A percentile compares a stretch with the other conserved stretches of the same genome.
phyloP scores from a whole-genome alignment of 768 basidiomycete species.

The Amanita subjunquillea region DNA sequence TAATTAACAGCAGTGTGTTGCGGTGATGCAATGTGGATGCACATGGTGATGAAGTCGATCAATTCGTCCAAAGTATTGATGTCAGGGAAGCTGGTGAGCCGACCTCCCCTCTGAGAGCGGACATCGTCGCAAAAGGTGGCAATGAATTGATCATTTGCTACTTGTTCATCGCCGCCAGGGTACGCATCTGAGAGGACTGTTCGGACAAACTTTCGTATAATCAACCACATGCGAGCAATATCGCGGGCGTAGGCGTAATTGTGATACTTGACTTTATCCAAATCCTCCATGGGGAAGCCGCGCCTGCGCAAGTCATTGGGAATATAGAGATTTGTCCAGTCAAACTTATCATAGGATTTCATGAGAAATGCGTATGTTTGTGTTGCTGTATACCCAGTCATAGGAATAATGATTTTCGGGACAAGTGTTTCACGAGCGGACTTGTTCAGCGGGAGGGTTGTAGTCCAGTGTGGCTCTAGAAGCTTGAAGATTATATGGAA shows the following conservation, averaged over 20 bases:
- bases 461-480: slow-evolving; percentile 19
- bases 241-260: slow-evolving; percentile 20
- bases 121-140: slow-evolving; percentile 12
- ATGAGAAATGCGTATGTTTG: neutral
- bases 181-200: slow-evolving; percentile 12
- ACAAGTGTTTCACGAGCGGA: slow-evolving; percentile 13
- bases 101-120: slow-evolving; percentile 10
- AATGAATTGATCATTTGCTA: slow-evolving; percentile 10
- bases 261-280: slow-evolving; percentile 17
- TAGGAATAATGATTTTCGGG: neutral
- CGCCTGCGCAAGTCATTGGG: slow-evolving; percentile 17
- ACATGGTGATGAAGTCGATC: slow-evolving; percentile 20
- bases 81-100: slow-evolving; percentile 16
- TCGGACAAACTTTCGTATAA: slow-evolving; percentile 15
- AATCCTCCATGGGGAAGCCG: slow-evolving; percentile 18
- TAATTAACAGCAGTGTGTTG: slow-evolving; percentile 25
- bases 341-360: slow-evolving; percentile 14
- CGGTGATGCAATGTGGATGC: slow-evolving; percentile 21
- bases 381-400: neutral
- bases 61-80: slow-evolving; percentile 16
- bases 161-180: slow-evolving; percentile 10
- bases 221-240: slow-evolving; percentile 16
- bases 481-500: slow-evolving; percentile 17
- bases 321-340: slow-evolving; percentile 16
- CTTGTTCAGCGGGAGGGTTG: slow-evolving; percentile 18